Conservation (phyloP, 1,284 basidiomycete species). For the Volvariella surrecta region DNA sequence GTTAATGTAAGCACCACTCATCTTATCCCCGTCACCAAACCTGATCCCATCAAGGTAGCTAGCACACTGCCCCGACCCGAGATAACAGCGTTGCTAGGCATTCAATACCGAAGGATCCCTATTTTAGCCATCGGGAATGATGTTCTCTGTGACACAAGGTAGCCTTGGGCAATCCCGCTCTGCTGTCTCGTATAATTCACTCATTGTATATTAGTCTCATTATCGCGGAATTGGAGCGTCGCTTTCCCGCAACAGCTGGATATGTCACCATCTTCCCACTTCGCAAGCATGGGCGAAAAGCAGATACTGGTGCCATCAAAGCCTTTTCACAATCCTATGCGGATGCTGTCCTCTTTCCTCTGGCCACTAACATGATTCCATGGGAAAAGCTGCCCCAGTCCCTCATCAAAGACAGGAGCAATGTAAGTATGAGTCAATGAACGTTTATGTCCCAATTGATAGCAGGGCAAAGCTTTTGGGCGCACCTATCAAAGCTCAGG, state of each 20-base stretch:
- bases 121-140: slow-evolving; percentile 51
- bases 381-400: slow-evolving; percentile 37
- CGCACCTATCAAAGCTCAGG: slow-evolving; percentile 25
- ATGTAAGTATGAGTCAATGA: slow-evolving; percentile 20
- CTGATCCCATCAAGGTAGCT: slow-evolving; percentile 28
- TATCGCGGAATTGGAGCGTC: slow-evolving; percentile 34
- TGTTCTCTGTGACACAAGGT: slow-evolving; percentile 43
- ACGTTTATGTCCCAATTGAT: neutral
- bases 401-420: slow-evolving; percentile 41
- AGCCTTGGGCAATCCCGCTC: slow-evolving; percentile 2
- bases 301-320: slow-evolving; percentile 38
- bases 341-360: slow-evolving; percentile 34
- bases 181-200: too few species aligned
- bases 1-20: slow-evolving; percentile 31
- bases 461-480: slow-evolving; percentile 18
- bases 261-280: slow-evolving; percentile 41
- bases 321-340: slow-evolving; percentile 36
- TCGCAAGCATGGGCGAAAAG: slow-evolving; percentile 27
- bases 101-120: slow-evolving; percentile 46
- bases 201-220: slow-evolving; percentile 26
- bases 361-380: slow-evolving; percentile 29
- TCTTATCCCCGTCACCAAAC: neutral
- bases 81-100: slow-evolving; percentile 38
- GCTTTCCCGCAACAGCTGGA: slow-evolving; percentile 36
- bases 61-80: slow-evolving; percentile 43